Conservation (phyloP, 768 basidiomycete species). For the Trametes gibbosa region DNA sequence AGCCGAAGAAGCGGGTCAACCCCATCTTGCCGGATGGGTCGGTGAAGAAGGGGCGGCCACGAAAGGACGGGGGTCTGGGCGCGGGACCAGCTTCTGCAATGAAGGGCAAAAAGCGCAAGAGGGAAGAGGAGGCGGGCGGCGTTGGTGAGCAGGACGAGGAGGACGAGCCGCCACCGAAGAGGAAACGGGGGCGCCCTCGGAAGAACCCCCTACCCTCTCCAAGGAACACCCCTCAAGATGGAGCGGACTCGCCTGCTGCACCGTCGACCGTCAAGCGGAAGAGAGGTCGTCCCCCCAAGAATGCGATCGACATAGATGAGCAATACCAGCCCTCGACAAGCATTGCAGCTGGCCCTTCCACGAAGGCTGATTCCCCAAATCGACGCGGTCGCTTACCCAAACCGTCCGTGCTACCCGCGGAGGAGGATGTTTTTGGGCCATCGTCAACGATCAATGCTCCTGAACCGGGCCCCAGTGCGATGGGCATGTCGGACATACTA, state of each 20-base stretch:
- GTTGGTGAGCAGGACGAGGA: background rate
- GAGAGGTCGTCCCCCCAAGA: slow-evolving; percentile 9
- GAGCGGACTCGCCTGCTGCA: background rate
- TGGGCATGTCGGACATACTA: background rate
- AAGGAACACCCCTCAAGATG: background rate
- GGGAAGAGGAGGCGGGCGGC: slow-evolving; percentile 24
- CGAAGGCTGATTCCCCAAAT: slow-evolving; percentile 6
- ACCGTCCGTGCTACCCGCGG: background rate
- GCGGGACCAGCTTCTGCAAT: slow-evolving; percentile 8
- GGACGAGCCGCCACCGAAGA: slow-evolving; percentile 16
- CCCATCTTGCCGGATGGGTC: slow-evolving; percentile 49
- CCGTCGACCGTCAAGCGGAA: background rate
- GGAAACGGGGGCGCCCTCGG: slow-evolving; percentile 28
- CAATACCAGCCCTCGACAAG: background rate
- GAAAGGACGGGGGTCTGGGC: slow-evolving; percentile 33
- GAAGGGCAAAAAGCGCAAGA: slow-evolving; percentile 34
- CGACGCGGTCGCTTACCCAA: slow-evolving; percentile 22
- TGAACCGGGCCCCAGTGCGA: background rate
- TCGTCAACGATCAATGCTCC: background rate
- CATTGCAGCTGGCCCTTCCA: background rate
- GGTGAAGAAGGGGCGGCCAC: slow-evolving; percentile 58
- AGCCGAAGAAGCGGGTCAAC: slow-evolving; percentile 36
- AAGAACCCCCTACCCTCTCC: too few species aligned
- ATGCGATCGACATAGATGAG: background rate
- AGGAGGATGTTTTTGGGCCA: background rate